Conservation (phyloP, 306 rosid species). For the Morella rubra region DNA sequence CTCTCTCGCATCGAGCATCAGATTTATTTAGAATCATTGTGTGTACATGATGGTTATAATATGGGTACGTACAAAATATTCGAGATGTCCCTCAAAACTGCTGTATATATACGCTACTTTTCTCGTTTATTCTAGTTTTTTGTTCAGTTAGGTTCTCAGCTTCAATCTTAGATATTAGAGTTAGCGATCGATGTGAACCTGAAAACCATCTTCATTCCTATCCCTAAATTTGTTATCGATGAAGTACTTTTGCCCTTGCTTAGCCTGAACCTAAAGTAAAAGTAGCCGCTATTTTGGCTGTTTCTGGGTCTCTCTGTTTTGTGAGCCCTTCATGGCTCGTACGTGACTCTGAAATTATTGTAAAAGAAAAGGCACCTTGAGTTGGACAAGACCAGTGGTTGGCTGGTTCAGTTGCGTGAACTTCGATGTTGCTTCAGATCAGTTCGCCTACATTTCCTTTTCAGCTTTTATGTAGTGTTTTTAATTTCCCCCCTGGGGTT, state of each 20-base stretch:
- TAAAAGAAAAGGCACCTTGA: conserved; percentile 13
- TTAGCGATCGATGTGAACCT: conserved; percentile 4
- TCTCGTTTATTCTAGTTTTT: not conserved
- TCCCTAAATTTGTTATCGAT: not conserved
- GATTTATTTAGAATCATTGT: not conserved
- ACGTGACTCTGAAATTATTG: conserved; percentile 10
- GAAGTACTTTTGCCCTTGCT: not conserved
- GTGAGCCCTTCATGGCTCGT: conserved; percentile 8
- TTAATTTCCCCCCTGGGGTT: no score
- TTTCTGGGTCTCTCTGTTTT: not conserved
- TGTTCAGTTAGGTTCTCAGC: conserved; percentile 2
- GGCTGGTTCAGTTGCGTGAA: conserved; percentile 29
- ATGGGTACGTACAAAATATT: not conserved
- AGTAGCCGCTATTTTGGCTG: not conserved
- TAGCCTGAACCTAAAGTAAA: not conserved
- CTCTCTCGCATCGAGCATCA: not conserved
- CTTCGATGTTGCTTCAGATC: conserved; percentile 29
- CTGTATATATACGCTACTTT: not conserved
- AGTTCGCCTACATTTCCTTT: conserved; percentile 36
- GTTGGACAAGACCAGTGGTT: not conserved
- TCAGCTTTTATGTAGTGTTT: not conserved
- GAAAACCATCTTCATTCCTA: not conserved
- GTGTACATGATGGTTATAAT: not conserved
- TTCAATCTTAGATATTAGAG: conserved; percentile 6
- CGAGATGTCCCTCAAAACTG: not conserved